A percentile compares a stretch with the other conserved stretches of the same genome.
Conservation (phyloP, 768 basidiomycete genomes). For the Serendipita sp. region DNA sequence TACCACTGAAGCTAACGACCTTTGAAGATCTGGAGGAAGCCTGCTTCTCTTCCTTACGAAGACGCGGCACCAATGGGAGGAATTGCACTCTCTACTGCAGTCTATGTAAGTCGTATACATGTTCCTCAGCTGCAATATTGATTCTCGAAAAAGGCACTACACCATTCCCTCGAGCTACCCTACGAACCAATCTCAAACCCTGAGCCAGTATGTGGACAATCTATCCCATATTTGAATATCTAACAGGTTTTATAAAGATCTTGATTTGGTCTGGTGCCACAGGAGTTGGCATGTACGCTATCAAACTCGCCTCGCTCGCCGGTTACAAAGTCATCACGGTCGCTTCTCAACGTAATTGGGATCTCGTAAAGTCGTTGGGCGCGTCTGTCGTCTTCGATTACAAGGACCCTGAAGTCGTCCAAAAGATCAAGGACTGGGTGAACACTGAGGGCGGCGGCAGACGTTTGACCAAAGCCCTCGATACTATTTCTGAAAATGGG, state of each 20-base stretch:
- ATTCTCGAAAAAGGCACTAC: conserved; percentile 6
- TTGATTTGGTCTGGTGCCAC: conserved; percentile 20
- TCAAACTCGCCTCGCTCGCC: conserved; percentile 20
- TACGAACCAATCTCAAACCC: not conserved
- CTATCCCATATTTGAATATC: not conserved
- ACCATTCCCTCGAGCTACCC: conserved; percentile 11
- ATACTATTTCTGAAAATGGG: conserved; percentile 8
- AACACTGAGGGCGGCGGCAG: conserved; percentile 12
- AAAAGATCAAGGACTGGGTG: conserved; percentile 16
- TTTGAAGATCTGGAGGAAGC: conserved; percentile 13
- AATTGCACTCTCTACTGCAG: conserved; percentile 13
- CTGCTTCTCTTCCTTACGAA: conserved; percentile 12
- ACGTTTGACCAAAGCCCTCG: conserved; percentile 11
- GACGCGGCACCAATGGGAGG: conserved; percentile 14
- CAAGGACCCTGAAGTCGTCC: conserved; percentile 11
- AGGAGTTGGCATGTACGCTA: conserved; percentile 22
- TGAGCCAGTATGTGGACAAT: not conserved
- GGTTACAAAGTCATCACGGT: conserved; percentile 22
- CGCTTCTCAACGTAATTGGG: conserved; percentile 22
- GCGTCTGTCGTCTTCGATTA: conserved; percentile 23
- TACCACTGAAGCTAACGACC: not conserved
- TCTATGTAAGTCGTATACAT: conserved; percentile 5
- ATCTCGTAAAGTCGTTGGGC: conserved; percentile 23
- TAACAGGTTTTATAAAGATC: conserved; percentile 11
- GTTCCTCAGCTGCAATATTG: not conserved